Evolutionary conservation across 2,329 filamentous ascomycete species (phyloP), one percentile per base, ranked within the genome.

Genomic region (Epichloe festucae): DNA sequence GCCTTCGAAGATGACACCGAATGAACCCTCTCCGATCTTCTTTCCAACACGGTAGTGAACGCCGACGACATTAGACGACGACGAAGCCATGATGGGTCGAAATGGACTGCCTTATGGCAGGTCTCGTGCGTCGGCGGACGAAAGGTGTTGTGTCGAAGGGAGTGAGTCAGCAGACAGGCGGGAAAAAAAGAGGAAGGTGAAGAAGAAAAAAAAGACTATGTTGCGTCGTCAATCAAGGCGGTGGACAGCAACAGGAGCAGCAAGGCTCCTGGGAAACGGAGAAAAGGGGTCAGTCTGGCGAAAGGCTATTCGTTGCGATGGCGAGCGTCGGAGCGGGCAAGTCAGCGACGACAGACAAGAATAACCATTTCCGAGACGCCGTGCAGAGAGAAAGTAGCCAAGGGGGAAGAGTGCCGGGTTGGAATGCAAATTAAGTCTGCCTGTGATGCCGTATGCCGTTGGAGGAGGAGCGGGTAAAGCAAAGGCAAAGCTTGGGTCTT

Each of bases 31-130:
- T 69, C 93, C 93, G 62, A 98, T 97, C 77, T 98, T 98, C 81
- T 97, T 97, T 63, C 93, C 93, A 59, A 98, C 93, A 59, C 93
- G 82, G 72, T 98, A 98, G 74, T 98, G 93, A 60, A 98, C 93
- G 67, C 93, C 93, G 64, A 97, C 93, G 60, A 98, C 93, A 72
- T 97, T 97, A 56, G 89, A 95, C 57, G 88, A 93, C 54, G 86
- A 89, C 58, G 87, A 90, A 53, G 88, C 82, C 88, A 93, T 93
- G 67, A 60, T 55, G 56, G 54, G 53, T 36, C 46, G 52, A 38
- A 38, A 46, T 27, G 39, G 54, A 27, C 39, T 46, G 52, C 49
- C 49, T 41, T 34, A 44, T 40, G 53, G 43, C 48, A 50, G 48
- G 48, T 38, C 48, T 50, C 48, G 48, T n/a, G 44, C 46, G 53